Base-by-base conservation (phyloP, 352 stramenopile genomes). In the Halophytophthora polymorphica region DNA sequence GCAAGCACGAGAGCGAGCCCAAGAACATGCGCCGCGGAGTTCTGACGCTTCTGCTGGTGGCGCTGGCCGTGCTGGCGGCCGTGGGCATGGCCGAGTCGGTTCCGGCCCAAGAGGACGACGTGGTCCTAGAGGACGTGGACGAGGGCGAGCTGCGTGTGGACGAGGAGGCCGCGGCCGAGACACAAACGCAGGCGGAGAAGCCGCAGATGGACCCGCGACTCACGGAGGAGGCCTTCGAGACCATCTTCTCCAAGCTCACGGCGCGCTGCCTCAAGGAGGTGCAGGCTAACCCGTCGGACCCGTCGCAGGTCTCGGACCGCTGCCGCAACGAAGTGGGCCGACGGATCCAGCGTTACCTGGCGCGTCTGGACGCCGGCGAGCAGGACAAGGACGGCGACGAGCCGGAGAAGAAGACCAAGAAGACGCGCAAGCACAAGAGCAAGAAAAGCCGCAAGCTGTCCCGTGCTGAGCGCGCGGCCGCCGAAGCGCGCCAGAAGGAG, bases 161-260 rank as follows among this genome's bases (percentile, higher is more conserved):
- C 45, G 65, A 69, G 11, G 79, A 81, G 56, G 70, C 83, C 34
- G 73, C 58, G 6, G 49, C 85, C 14, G 64, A 83, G 25, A 48
- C 68, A 1, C 36, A 57, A 14, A 44, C 50, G 19, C 66, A 77
- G 35, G 35, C 45, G 34, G 48, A 41, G 18, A 21, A 52, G 23
- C 28, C 43, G 12, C 53, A 71, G 39, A 42, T 78, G 19, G 61
- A 80, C 51, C 75, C 77, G 33, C 56, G 68, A 13, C 56, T 90
- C 47, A 79, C 80, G 3, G 60, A 67, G 5, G 77, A 91, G 28
- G 71, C 59, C 23, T 85, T 91, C 29, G 77, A 73, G 40, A 74
- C 67, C 47, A 75, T 93, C 40, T 79, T 91, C 48, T 66, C 73
- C 43, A 90, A 90, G 65, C 58, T 91, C 23, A 86, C 80, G 48